Conservation (phyloP, 2,329 filamentous ascomycete species). For the Beauveria australis region DNA sequence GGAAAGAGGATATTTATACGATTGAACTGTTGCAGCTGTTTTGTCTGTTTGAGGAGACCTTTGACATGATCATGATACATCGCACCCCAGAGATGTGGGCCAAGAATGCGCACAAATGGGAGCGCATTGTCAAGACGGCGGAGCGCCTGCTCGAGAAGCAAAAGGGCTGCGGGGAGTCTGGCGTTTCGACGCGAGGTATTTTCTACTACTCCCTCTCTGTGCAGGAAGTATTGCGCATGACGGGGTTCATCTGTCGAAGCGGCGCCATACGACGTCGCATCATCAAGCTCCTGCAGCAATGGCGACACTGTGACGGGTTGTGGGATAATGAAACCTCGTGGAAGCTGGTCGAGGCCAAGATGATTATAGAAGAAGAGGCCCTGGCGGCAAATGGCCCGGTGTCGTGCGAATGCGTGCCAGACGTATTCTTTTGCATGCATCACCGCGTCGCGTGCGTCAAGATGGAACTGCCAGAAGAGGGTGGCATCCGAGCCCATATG, state of each 20-base stretch:
- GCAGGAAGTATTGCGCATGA: not conserved
- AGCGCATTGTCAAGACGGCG: not conserved
- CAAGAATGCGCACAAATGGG: conserved; percentile 1
- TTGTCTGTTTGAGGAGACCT: conserved; percentile 4
- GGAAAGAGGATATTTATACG: not conserved
- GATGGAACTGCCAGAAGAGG: not conserved
- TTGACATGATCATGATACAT: conserved; percentile 4
- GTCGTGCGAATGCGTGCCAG: not conserved
- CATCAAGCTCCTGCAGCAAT: not conserved
- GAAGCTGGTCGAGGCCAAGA: conserved; percentile 2
- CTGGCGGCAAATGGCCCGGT: not conserved
- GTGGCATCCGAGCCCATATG: not conserved
- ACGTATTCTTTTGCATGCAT: conserved; percentile 1
- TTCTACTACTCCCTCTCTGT: conserved; percentile 6
- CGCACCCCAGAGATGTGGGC: conserved; percentile 4
- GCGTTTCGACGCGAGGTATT: not conserved
- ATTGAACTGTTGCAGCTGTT: conserved; percentile 5
- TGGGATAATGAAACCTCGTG: conserved; percentile 3
- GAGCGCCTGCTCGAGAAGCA: not conserved
- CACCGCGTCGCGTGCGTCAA: not conserved
- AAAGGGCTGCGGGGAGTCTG: not conserved
- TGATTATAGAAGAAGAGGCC: not conserved
- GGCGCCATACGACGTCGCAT: not conserved
- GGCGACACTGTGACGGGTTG: not conserved
- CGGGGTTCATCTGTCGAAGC: conserved; percentile 5